phyloP scores from a whole-genome alignment of 108 stramenopile genomes.

The Cyclotella atomus region DNA sequence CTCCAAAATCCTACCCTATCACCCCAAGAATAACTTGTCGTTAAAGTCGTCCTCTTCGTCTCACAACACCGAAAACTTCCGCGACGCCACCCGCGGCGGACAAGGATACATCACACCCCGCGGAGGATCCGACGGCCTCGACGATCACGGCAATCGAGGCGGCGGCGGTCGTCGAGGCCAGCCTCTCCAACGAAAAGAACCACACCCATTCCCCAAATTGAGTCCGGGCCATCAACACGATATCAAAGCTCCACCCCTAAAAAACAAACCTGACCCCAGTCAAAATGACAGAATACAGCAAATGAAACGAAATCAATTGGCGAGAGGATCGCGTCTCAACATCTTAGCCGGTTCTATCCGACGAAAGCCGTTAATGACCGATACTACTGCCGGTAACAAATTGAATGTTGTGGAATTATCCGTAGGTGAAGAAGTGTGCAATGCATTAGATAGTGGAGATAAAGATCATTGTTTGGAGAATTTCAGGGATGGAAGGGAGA shows the following conservation, averaged over 20 bases:
- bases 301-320: background rate
- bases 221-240: conserved; percentile 32
- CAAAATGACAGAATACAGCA: background rate
- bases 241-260: conserved; percentile 22
- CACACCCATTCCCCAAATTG: conserved; percentile 30
- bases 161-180: background rate
- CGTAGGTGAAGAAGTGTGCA: conserved; percentile 8
- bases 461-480: conserved; percentile 30
- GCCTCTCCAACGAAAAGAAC: background rate
- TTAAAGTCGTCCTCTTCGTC: background rate
- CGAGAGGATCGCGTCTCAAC: background rate
- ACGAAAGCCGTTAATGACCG: background rate
- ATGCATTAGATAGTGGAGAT: background rate
- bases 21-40: background rate
- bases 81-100: conserved; percentile 42
- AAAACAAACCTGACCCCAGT: background rate
- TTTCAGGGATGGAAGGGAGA: conserved; percentile 41
- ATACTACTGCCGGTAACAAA: background rate
- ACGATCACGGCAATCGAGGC: background rate
- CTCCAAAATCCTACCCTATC: background rate
- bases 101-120: conserved; percentile 33
- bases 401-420: background rate
- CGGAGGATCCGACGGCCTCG: background rate
- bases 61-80: conserved; percentile 36
- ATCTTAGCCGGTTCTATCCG: background rate